Evolutionary conservation across 2,329 filamentous ascomycete genomes (phyloP).

Genomic region (Phialophora tarda): DNA sequence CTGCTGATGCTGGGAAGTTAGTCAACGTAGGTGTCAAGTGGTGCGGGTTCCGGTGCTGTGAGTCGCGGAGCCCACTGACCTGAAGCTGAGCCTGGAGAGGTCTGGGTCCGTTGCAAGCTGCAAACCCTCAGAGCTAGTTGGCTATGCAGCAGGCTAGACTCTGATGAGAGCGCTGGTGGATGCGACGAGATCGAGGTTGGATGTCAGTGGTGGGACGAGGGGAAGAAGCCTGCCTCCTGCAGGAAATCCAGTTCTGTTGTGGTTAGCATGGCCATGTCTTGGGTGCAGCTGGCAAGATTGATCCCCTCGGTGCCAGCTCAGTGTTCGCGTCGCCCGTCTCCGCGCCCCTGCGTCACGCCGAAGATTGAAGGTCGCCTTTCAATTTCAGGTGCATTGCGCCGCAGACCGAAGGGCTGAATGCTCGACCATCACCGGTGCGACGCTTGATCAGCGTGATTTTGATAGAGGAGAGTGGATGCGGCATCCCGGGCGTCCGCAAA

Average conservation of each 20-base stretch:
- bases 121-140: slow-evolving; percentile 12
- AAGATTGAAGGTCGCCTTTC: slow-evolving; percentile 22
- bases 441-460: slow-evolving; percentile 19
- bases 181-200: slow-evolving; percentile 30
- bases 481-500: slow-evolving; percentile 13
- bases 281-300: slow-evolving; percentile 35
- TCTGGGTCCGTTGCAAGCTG: slow-evolving; percentile 3
- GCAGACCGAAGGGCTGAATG: slow-evolving; percentile 2
- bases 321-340: slow-evolving; percentile 15
- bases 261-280: slow-evolving; percentile 35
- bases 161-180: slow-evolving; percentile 29
- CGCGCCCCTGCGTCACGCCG: slow-evolving; percentile 32
- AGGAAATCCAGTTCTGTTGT: slow-evolving; percentile 30
- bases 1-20: slow-evolving; percentile 21
- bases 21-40: slow-evolving; percentile 15
- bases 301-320: background rate
- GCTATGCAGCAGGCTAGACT: slow-evolving; percentile 35
- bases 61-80: slow-evolving; percentile 10
- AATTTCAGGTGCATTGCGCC: slow-evolving; percentile 18
- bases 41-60: slow-evolving; percentile 11
- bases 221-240: slow-evolving; percentile 35
- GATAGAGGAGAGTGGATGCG: slow-evolving; percentile 37
- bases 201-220: slow-evolving; percentile 25
- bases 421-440: background rate
- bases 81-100: slow-evolving; percentile 13